Evolutionary conservation across 352 stramenopile species (phyloP), one percentile per base, ranked within the genome.

Genomic region (Phytophthora citrophthora): DNA sequence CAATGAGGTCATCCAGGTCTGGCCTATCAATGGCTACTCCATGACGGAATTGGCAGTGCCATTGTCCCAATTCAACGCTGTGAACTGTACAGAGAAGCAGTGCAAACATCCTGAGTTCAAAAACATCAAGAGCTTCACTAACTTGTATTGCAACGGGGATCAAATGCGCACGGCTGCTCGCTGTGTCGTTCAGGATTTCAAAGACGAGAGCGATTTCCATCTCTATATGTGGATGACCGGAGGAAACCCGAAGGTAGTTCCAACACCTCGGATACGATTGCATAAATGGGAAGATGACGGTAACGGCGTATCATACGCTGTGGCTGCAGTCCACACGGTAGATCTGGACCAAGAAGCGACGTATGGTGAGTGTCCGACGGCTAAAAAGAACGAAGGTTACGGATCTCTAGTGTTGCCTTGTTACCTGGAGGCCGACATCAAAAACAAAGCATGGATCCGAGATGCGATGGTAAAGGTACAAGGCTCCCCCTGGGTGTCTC

Each of bases 151-250:
- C 54, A 77, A 51, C 10, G 69, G 60, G 0, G 24, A 46, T 0
- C 60, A 71, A n/a, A 77, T 77, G 54, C 50, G 62, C 16, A 38
- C 18, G 4, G 59, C 58, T 7, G 31, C 55, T 1, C 49, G 60
- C 1, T 74, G 69, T 38, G 64, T 71, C 13, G 39, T 68, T 9
- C 15, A 62, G 4, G 40, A 74, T 26, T 64, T 60, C n/a, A 20
- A 24, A 0, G 48, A 65, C 3, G 10, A 11, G 0, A 4, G 15
- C 7, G 7, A 40, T 0, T 31, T 62, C n/a, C 53, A 74, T n/a
- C 36, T 29, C 0, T 43, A 63, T 5, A 74, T 77, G 64, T 77
- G 68, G 68, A 60, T 71, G 36, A 74, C 64, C 1, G 69, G 69
- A 9, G 69, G 64, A 0, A 68, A 65, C 12, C 71, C 53, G 1